Evolutionary conservation across 23 red algal genomes (phyloP).

Genomic region (Gracilaria caudata): DNA sequence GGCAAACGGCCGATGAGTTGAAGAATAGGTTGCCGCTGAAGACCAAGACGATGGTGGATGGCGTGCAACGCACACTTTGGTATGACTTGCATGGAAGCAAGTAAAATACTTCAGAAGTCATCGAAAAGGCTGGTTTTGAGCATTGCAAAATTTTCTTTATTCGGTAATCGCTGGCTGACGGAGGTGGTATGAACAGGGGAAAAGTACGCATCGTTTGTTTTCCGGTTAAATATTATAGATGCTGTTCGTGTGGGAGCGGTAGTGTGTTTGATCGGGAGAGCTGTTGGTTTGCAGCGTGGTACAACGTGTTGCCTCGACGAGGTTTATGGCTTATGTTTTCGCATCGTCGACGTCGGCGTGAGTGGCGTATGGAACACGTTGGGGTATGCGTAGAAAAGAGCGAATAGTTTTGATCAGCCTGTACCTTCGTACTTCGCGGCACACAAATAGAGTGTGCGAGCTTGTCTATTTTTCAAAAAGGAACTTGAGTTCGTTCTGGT

Average conservation of each 20-base stretch:
- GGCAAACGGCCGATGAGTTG: constrained; percentile 38
- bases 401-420: not conserved
- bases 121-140: not conserved
- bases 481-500: not conserved
- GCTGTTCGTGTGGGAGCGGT: not conserved
- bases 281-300: not conserved
- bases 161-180: not conserved
- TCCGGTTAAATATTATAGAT: no score
- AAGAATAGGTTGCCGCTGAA: constrained; percentile 36
- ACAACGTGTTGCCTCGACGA: not conserved
- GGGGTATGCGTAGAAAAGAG: not conserved
- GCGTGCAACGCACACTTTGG: constrained; percentile 4
- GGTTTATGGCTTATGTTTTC: not conserved
- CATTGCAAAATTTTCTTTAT: not conserved
- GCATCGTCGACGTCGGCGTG: not conserved
- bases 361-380: no score
- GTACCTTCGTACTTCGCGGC: not conserved
- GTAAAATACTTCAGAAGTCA: not conserved
- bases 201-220: not conserved
- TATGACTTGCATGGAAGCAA: constrained; percentile 67
- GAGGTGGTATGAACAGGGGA: not conserved
- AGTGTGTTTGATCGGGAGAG: not conserved
- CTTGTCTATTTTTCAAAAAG: constrained; percentile 9
- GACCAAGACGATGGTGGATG: constrained; percentile 20
- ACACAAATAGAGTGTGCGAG: not conserved